Evolutionary conservation across 2,329 filamentous ascomycete genomes (phyloP).

Genomic region (Corinectria fuckeliana): DNA sequence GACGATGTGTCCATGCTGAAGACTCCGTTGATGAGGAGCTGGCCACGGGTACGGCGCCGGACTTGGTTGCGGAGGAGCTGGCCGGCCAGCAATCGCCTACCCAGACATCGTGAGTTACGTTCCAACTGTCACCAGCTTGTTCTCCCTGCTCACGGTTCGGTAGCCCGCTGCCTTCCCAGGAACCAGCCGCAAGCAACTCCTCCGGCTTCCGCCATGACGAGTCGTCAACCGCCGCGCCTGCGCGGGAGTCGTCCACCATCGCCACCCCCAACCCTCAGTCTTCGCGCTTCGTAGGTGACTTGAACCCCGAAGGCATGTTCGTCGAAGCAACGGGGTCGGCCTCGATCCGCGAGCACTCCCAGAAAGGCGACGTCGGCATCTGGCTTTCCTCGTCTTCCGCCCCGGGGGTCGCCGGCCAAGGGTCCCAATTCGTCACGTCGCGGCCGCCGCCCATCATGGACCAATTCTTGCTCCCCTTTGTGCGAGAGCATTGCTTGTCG

Average conservation of each 20-base stretch:
- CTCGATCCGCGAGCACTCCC: conserved; percentile 45
- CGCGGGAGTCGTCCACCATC: conserved; percentile 24
- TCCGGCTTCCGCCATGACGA: conserved; percentile 22
- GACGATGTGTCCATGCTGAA: conserved; percentile 53
- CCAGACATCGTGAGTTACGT: conserved; percentile 41
- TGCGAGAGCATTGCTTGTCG: conserved; percentile 53
- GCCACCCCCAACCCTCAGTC: conserved; percentile 37
- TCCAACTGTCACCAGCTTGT: background rate
- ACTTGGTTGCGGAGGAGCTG: conserved; percentile 30
- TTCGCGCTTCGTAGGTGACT: conserved; percentile 62
- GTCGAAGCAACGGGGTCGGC: conserved; percentile 56
- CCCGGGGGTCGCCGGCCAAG: conserved; percentile 33
- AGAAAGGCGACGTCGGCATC: conserved; percentile 61
- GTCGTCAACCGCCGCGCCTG: conserved; percentile 8
- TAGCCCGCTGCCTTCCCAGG: no score
- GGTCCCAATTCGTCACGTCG: conserved; percentile 47
- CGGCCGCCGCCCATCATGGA: conserved; percentile 49
- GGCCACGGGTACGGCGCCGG: conserved; percentile 6
- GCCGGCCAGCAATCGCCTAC: conserved; percentile 36
- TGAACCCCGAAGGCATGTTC: conserved; percentile 67
- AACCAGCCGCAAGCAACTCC: conserved; percentile 5
- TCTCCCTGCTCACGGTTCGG: no score
- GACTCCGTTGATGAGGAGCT: conserved; percentile 42
- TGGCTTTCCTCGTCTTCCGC: conserved; percentile 57
- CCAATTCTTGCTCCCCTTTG: conserved; percentile 50